Conservation (phyloP, 2,329 filamentous ascomycete genomes). For the Botrytis fabae region DNA sequence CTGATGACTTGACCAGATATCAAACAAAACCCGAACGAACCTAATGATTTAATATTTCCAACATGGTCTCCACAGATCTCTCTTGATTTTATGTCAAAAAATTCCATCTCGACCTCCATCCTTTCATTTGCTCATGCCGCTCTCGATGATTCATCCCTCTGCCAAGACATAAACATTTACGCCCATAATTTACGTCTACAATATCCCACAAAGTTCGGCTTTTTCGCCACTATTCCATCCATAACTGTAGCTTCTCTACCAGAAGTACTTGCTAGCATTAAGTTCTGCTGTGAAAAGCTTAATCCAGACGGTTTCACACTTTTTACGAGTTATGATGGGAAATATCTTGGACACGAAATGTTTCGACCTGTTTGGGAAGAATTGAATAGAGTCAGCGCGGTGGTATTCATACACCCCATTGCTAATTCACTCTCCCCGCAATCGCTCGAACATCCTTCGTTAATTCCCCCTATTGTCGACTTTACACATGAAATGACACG, state of each 20-base stretch:
- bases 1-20: background rate
- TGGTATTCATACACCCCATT: slow-evolving; percentile 8
- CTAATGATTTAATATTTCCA: background rate
- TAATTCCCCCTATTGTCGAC: slow-evolving; percentile 45
- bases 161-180: slow-evolving; percentile 5
- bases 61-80: slow-evolving; percentile 11
- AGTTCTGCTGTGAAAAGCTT: background rate
- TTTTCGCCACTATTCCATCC: slow-evolving; percentile 12
- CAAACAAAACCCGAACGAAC: background rate
- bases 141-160: background rate
- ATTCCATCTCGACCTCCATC: slow-evolving; percentile 13
- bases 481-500: slow-evolving; percentile 50
- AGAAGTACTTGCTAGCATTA: background rate
- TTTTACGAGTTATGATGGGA: slow-evolving; percentile 8
- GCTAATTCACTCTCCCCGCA: background rate
- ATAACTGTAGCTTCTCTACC: slow-evolving; percentile 3
- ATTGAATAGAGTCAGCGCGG: slow-evolving; percentile 7
- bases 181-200: background rate
- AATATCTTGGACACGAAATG: slow-evolving; percentile 8
- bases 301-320: slow-evolving; percentile 11
- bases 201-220: slow-evolving; percentile 13
- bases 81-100: slow-evolving; percentile 7
- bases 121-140: slow-evolving; percentile 11
- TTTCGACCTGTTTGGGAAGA: slow-evolving; percentile 14
- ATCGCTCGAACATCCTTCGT: slow-evolving; percentile 10